Base-by-base conservation (phyloP, 1,284 basidiomycete genomes). In the Afroboletus lepidellus region DNA sequence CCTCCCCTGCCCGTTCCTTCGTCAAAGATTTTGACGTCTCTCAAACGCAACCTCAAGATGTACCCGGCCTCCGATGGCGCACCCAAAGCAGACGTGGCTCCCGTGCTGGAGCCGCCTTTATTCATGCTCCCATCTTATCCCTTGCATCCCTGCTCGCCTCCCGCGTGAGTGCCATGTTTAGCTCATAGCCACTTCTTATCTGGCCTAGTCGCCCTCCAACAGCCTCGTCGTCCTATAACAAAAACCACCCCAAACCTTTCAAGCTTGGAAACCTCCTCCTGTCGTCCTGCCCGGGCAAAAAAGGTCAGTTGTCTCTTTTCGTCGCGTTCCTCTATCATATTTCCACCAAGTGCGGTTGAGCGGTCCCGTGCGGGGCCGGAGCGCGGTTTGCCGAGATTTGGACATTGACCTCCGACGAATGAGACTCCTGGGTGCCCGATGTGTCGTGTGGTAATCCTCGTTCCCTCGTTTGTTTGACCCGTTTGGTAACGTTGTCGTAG, bases 211-310 rank as follows among this genome's bases (percentile, higher is more conserved):
- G 56, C n/a, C 43, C 55, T 7, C 53, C 58, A 21, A 49, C 57
- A 41, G 55, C 46, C n/a, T 48, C 60, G 5, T 57, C 63, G 6
- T 48, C 59, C 15, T 57, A 15, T 13, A 13, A 32, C 30, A 32
- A 9, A 29, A 15, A 2, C 24, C 16, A 55, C 38, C 20, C 48
- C 48, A 43, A 45, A 39, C 63, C 57, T 25, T 67, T 73, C 23
- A 67, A 60, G 33, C 69, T 98, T 2, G 96, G 96, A n/a, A 98
- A 98, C 69, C 69, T 99, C 32, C 79, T 90, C 42, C 72, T 99
- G 27, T 94, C 90, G 3, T 95, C 92, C 7, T 98, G 95, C 72
- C 96, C 96, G 0, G 96, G 96, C 8, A 99, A 98, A 72, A 94
- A 98, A 77, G 83, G 87, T 85, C 25, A 13, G 63, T 53, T 46